A percentile compares a stretch with the other conserved stretches of the same genome.
Evolutionary conservation across 2,329 filamentous ascomycete species (phyloP).

Genomic region (Fusarium austroafricanum): DNA sequence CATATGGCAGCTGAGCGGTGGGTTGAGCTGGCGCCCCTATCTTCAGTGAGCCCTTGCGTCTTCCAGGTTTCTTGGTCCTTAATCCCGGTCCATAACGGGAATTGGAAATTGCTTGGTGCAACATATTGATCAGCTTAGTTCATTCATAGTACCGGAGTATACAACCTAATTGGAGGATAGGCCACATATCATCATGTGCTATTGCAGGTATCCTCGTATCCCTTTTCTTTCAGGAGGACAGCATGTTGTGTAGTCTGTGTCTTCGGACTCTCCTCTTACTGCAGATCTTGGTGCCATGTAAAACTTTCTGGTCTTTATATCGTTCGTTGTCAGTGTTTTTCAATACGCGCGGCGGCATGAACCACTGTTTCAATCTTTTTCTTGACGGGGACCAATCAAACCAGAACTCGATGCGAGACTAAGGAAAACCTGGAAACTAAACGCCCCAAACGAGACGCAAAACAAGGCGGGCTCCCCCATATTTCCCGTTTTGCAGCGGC

Average conservation of each 20-base stretch:
- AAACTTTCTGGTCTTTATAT: neutral
- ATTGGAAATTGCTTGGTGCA: conserved; percentile 46
- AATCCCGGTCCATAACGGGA: conserved; percentile 36
- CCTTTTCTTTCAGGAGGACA: conserved; percentile 20
- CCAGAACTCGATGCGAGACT: neutral
- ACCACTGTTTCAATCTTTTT: conserved; percentile 30
- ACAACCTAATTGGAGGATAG: conserved; percentile 35
- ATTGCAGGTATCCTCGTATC: conserved; percentile 19
- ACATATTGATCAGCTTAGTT: conserved; percentile 35
- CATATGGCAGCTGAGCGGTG: conserved; percentile 24
- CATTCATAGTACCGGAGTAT: conserved; percentile 37
- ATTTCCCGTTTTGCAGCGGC: conserved; percentile 35
- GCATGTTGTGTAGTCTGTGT: neutral
- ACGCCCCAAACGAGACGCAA: conserved; percentile 23
- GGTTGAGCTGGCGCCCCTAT: conserved; percentile 40
- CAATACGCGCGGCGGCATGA: conserved; percentile 13
- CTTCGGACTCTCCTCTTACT: neutral
- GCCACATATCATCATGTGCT: conserved; percentile 16
- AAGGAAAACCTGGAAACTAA: conserved; percentile 20
- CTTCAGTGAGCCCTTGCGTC: conserved; percentile 25
- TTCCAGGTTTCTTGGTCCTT: conserved; percentile 4
- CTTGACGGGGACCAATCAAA: conserved; percentile 22
- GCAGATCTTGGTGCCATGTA: conserved; percentile 1
- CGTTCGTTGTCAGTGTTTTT: neutral
- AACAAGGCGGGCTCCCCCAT: conserved; percentile 33